Base-by-base conservation (phyloP, 139 green algal genomes). In the Volvox africanus region DNA sequence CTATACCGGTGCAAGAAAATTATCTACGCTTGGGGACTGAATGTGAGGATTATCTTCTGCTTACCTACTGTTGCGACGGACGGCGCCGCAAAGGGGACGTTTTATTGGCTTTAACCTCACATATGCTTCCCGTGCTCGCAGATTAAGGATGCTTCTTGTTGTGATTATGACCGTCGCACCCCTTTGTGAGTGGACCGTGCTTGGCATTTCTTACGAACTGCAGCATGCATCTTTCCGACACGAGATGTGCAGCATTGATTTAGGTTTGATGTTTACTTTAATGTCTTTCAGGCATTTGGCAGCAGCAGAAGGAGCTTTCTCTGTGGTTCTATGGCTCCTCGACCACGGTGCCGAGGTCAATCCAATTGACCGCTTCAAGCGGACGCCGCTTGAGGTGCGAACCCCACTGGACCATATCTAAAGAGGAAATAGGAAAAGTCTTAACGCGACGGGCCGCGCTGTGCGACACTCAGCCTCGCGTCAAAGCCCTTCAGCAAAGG, bases 271-370 rank as follows among this genome's bases (percentile, higher is more conserved):
- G 44, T 55, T 9, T 55, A 55, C 44, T 55, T 9, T 55, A 84
- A 12, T 26, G 21, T 21, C 11, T 65, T 91, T 35, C 96, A 98
- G 96, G 87, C 97, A 99, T 81, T 84, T 99, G 50, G 95, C 97
- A 55, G 91, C 97, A 30, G 96, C 96, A 12, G 96, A 99, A 80
- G 97, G 97, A 12, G 96, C 93, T 37, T 98, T 97, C 89, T 93
- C 93, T 32, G 96, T 98, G 1, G 94, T 95, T 6, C 93, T 97
- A 30, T 99, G 97, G 97, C 94, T 99, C 32, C 87, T 99, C n/a
- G 87, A 94, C 28, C 88, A 99, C 22, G 79, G 92, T 5, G 95
- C 93, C 30, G 81, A 96, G n/a, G 77, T 96, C 81, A 99, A 98
- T 82, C 90, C 96, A 22, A 77, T 99, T 0, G 97, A 99, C 92